Evolutionary conservation across 2,329 filamentous ascomycete genomes (phyloP).

Genomic region (Apiospora phragmitis): DNA sequence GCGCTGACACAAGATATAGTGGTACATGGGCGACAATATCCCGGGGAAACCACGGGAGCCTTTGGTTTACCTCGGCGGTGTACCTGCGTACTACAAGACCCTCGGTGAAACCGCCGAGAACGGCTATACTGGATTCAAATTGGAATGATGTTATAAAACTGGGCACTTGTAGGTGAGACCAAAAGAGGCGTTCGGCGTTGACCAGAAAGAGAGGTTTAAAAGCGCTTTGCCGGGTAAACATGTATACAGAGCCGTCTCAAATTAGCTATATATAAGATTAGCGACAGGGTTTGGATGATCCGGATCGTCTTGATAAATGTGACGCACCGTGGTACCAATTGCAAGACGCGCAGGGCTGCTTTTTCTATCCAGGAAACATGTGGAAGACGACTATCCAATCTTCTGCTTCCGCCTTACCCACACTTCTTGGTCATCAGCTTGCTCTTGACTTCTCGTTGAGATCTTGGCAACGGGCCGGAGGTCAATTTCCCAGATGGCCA

Average conservation of each 20-base stretch:
- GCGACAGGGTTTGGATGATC: neutral
- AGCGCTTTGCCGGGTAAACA: neutral
- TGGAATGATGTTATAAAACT: neutral
- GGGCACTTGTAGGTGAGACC: neutral
- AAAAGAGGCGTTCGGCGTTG: neutral
- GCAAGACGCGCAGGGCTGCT: neutral
- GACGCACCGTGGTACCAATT: neutral
- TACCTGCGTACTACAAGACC: slow-evolving; percentile 18
- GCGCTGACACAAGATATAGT: neutral
- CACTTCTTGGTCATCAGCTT: slow-evolving; percentile 22
- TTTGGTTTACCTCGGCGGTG: slow-evolving; percentile 32
- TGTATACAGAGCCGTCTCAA: neutral
- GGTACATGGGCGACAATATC: slow-evolving; percentile 42
- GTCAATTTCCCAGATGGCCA: slow-evolving; percentile 66
- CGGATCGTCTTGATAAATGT: neutral
- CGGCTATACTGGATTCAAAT: slow-evolving; percentile 1
- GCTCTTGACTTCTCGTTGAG: neutral
- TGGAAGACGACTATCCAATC: slow-evolving; percentile 23
- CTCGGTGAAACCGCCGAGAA: neutral
- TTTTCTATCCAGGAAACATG: neutral
- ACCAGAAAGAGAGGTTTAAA: neutral
- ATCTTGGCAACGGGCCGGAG: slow-evolving; percentile 35
- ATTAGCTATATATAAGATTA: neutral
- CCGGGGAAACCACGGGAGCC: slow-evolving; percentile 39
- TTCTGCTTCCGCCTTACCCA: slow-evolving; percentile 35